Percentiles rank a stretch among this genome's conserved stretches.
Evolutionary conservation across 148 eudicot species (phyloP).

Genomic region (Arctostaphylos glauca): DNA sequence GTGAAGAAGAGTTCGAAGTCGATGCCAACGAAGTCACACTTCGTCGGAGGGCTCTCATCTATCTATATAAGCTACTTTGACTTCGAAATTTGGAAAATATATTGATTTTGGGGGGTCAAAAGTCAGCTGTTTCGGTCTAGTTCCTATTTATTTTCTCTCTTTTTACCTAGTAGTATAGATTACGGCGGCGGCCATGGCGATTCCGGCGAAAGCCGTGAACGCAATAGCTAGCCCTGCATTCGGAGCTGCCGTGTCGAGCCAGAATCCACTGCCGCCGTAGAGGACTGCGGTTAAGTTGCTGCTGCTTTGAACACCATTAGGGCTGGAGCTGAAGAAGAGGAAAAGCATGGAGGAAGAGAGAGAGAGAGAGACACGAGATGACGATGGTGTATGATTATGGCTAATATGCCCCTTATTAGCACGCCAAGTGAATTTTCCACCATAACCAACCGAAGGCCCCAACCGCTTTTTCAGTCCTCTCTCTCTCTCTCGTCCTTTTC

Average conservation of each 20-base stretch:
- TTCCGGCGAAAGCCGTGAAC: conserved; percentile 59
- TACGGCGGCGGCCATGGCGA: conserved; percentile 61
- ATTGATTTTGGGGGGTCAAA: conserved; percentile 22
- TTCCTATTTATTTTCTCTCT: neutral
- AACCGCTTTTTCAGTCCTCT: conserved; percentile 21
- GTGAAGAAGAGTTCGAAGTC: conserved; percentile 45
- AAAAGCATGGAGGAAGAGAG: conserved; percentile 14
- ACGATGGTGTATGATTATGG: neutral
- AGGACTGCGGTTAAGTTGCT: conserved; percentile 21
- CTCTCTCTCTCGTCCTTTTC: neutral
- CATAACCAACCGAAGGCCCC: conserved; percentile 15
- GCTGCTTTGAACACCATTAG: conserved; percentile 27
- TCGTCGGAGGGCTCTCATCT: conserved; percentile 81
- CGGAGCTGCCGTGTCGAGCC: neutral
- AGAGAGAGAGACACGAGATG: neutral
- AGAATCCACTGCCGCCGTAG: conserved; percentile 31
- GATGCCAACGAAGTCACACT: conserved; percentile 66
- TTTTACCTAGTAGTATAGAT: conserved; percentile 56
- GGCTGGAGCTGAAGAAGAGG: conserved; percentile 22
- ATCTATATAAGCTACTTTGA: conserved; percentile 8
- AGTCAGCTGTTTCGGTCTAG: neutral
- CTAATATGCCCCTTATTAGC: neutral
- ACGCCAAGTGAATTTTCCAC: conserved; percentile 21
- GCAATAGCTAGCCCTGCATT: conserved; percentile 41
- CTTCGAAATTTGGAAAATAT: neutral